Base-by-base conservation (phyloP, 139 green algal genomes). In the Micromonas commoda region DNA sequence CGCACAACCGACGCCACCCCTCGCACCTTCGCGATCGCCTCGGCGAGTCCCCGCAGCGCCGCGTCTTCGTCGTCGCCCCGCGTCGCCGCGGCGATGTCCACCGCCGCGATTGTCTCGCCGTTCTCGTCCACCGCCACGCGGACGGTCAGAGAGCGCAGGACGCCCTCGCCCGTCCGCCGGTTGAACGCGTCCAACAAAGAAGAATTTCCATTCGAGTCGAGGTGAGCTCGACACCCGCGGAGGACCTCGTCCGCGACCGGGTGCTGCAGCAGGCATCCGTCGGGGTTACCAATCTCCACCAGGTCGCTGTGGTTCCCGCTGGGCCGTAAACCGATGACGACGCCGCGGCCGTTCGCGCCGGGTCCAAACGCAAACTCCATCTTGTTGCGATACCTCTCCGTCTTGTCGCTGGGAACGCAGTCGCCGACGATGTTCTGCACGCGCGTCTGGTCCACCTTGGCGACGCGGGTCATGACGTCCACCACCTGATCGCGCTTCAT, bases 331-430 rank as follows among this genome's bases (percentile, higher is more conserved):
- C 82, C 82, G 39, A 87, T 35, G 34, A 68, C 68, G 52, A 28
- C 45, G 70, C 70, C 24, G 1, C 21, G 31, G 23, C 19, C 32
- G 19, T 33, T 19, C 13, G 1, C 66, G 3, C 32, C 2, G 23
- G 32, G n/a, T 5, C 66, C 71, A 76, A 89, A 88, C 33, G 79
- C 84, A 75, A 92, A 92, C 78, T 81, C 66, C 83, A 94, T 89
- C 78, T 96, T 96, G 81, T 96, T 96, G 31, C 91, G 82, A 77
- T 95, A 96, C 24, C 64, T 57, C 53, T 85, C 90, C 67, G 37
- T 6, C 53, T 86, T 19, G 3, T 33, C 20, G 6, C 29, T 5
- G 3, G 5, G 20, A 33, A 35, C 35, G 24, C 37, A 26, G 13
- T 9, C 9, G 24, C 9, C 32, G 60, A 13, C 20, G 20, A 9